Evolutionary conservation across 768 basidiomycete species (phyloP).

Genomic region (Dacryopinax primogenitus): DNA sequence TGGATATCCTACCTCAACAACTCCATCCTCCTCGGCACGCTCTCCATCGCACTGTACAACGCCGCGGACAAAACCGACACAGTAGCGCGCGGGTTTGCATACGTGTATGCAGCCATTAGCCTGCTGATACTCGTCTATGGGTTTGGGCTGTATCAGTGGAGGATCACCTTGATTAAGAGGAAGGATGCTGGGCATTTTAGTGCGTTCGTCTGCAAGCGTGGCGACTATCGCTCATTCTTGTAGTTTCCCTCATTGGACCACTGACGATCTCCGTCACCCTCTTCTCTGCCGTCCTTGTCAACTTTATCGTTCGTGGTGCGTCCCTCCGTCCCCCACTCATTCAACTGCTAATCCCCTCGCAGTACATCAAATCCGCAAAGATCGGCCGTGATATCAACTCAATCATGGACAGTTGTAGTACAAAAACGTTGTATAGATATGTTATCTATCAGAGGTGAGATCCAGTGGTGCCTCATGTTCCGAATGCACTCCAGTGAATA

Average conservation of each 20-base stretch:
- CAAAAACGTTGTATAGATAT: too few species aligned
- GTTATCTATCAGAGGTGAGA: too few species aligned
- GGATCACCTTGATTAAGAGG: slow-evolving; percentile 80
- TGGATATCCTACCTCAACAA: slow-evolving; percentile 90
- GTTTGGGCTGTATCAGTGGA: slow-evolving; percentile 70
- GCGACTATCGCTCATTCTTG: background rate
- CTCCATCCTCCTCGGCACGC: slow-evolving; percentile 66
- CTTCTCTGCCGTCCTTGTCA: slow-evolving; percentile 76
- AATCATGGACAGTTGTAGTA: too few species aligned
- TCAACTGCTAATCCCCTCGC: background rate
- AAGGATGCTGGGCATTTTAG: slow-evolving; percentile 84
- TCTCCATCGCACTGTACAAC: slow-evolving; percentile 81
- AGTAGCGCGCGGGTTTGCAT: slow-evolving; percentile 64
- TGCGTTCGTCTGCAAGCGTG: slow-evolving; percentile 28
- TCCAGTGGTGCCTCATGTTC: too few species aligned
- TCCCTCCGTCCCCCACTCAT: slow-evolving; percentile 11
- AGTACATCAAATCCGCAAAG: background rate
- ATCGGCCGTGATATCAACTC: too few species aligned
- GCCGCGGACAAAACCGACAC: slow-evolving; percentile 50
- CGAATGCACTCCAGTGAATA: too few species aligned
- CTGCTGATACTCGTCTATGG: slow-evolving; percentile 69
- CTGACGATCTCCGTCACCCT: slow-evolving; percentile 66
- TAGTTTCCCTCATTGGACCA: slow-evolving; percentile 75
- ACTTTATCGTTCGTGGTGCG: slow-evolving; percentile 77
- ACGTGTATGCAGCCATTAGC: slow-evolving; percentile 69